Base-by-base conservation (phyloP, 768 basidiomycete genomes). In the Termitomyces sp. region DNA sequence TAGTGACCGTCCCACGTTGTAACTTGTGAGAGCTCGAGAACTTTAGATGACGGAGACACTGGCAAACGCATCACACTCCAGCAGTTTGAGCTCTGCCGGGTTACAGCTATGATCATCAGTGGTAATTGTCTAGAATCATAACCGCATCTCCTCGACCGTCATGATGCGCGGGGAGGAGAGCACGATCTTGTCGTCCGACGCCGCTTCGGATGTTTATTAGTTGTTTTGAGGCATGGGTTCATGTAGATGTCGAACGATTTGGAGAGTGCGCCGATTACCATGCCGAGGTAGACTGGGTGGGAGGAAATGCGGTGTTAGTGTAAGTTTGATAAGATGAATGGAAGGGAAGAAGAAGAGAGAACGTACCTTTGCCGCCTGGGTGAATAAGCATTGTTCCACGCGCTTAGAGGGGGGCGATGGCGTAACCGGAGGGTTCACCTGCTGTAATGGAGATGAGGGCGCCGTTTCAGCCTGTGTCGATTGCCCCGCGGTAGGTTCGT, bases 211-310 rank as follows among this genome's bases (percentile, higher is more conserved):
- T 76, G 68, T 83, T 81, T 4, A 80, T 83, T 28, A 83, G 71
- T 66, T 79, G 78, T 62, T 81, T 81, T 81, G 61, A 78, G 65
- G 58, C 75, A 77, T 0, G 81, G 81, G 67, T 82, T 81, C 20
- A 81, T 63, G 58, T 79, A 78, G n/a, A 82, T 67, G 62, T 81
- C 79, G 20, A 77, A 73, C 3, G 77, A 55, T 67, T 81, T 81
- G 15, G 76, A 77, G 16, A 78, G 77, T 71, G 81, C 81, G 57
- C 81, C 81, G 55, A 83, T 78, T 44, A 83, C 78, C 81, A 82
- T 81, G 15, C 80, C 80, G 2, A 80, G 76, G 67, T 82, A 82
- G 24, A 82, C 81, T 80, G 58, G 20, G 24, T 42, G 16, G 18
- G 44, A 4, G n/a, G 9, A 11, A 5, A 22, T 22, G 20, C 22